A percentile compares a stretch with the other conserved stretches of the same genome.
These are phyloP conservation scores for Kentomonas sorsogonicus DNA, from an alignment of 208 protist species.

Conservation along the genomic window DNA sequence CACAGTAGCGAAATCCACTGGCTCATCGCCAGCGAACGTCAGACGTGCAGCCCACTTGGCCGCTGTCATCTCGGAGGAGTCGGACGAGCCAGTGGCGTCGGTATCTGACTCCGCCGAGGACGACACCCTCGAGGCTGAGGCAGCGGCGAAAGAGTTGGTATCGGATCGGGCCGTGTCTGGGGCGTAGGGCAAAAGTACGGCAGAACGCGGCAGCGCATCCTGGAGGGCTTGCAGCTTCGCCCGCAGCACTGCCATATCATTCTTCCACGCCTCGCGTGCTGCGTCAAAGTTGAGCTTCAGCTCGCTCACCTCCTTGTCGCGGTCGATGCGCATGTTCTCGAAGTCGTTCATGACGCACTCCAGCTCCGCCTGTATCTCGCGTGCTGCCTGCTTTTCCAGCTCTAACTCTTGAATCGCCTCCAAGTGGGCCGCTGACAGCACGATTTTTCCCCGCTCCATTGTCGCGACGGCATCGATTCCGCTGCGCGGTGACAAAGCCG, in stretches of 20 bases:
- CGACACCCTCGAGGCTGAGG: not conserved
- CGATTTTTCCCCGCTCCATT: slow-evolving; percentile 15
- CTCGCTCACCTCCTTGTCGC: slow-evolving; percentile 47
- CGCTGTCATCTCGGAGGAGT: not conserved
- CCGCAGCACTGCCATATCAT: slow-evolving; percentile 47
- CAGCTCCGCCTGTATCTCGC: slow-evolving; percentile 33
- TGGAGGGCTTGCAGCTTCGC: slow-evolving; percentile 48
- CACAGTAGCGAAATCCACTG: slow-evolving; percentile 3
- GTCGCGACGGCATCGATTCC: not conserved
- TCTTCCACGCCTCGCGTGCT: slow-evolving; percentile 46
- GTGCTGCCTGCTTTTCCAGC: slow-evolving; percentile 35
- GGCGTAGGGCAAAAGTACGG: slow-evolving; percentile 11
- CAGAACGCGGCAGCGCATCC: slow-evolving; percentile 17
- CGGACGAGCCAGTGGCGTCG: no score
- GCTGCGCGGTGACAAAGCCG: not conserved
- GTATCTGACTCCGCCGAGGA: no score
- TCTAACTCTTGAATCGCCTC: slow-evolving; percentile 50
- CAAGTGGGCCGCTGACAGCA: slow-evolving; percentile 44
- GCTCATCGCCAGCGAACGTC: slow-evolving; percentile 11
- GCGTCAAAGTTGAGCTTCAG: slow-evolving; percentile 43
- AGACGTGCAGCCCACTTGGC: not conserved
- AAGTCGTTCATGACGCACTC: slow-evolving; percentile 54
- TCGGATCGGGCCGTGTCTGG: not conserved
- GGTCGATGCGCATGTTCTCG: slow-evolving; percentile 26
- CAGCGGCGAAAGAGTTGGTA: not conserved